These are phyloP conservation scores for Stemphylium lycopersici DNA, from an alignment of 2,329 filamentous ascomycete genomes.

Conservation along the genomic window DNA sequence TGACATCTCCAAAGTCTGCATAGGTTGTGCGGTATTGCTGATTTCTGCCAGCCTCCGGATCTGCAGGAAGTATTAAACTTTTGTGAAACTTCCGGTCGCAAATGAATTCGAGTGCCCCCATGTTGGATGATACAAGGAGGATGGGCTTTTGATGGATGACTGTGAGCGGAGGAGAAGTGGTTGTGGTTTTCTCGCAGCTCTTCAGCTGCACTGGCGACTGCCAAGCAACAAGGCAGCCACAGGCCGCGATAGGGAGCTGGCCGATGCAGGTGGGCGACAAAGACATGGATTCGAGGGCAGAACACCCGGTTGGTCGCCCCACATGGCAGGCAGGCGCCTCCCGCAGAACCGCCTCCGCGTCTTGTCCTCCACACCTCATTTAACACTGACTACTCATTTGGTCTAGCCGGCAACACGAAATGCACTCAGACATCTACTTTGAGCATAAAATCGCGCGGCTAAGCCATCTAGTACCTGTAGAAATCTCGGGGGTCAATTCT, in stretches of 20 bases:
- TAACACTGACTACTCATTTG: neutral
- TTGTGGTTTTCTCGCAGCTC: neutral
- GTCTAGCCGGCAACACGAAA: neutral
- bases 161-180: neutral
- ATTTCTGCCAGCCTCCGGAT: constrained; percentile 22
- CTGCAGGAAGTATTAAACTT: constrained; percentile 30
- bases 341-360: constrained; percentile 5
- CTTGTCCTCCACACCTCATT: neutral
- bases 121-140: neutral
- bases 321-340: constrained; percentile 7
- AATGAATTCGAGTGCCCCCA: constrained; percentile 36
- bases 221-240: constrained; percentile 3
- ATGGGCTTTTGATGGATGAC: neutral
- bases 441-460: constrained; percentile 4
- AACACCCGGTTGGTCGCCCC: constrained; percentile 10
- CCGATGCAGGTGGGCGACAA: neutral
- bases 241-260: neutral
- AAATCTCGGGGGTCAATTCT: constrained; percentile 16
- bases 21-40: constrained; percentile 36
- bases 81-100: constrained; percentile 38
- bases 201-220: neutral
- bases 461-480: constrained; percentile 9
- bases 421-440: constrained; percentile 1
- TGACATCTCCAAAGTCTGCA: constrained; percentile 36
- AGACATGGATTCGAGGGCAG: neutral